Evolutionary conservation across 305 asterid species (phyloP), one percentile per base, ranked within the genome.

Genomic region (Nicotiana rustica): DNA sequence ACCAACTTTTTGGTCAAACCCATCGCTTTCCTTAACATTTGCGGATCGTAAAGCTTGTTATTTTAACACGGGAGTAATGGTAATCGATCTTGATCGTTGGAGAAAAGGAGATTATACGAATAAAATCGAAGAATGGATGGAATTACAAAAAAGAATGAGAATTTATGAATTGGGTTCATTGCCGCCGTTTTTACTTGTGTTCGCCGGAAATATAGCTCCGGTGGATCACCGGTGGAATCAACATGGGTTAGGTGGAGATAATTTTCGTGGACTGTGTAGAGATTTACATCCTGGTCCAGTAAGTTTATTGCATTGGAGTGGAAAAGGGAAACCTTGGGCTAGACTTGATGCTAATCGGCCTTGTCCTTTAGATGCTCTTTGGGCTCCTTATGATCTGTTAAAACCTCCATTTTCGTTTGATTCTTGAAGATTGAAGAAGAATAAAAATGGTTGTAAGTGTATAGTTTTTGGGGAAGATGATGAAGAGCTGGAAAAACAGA

Each of bases 281-380:
- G 91, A 95, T 86, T 87, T 95, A 82, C 99, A 95, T 81, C 98
- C 97, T 0, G 99, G 99, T 0, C 96, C 95, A 0, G 99, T 93
- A 2, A 95, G 99, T 84, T 82, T 95, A 21, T 78, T 95, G 82
- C 99, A 95, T 79, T 95, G 99, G 99, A 95, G 99, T 79, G 99
- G 99, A 17, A 95, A 95, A 84, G 98, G 99, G 59, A 95, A 95
- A 86, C 99, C 99, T 0, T 95, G 99, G 99, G 99, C 88, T 0
- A 84, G 99, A 79, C 92, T 95, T 1, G 99, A 95, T 35, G 95
- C 97, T 0, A 88, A 86, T 73, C 67, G 98, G 57, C 98, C 99
- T 1, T 95, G 99, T 73, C 97, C 99, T 0, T 84, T 95, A 80
- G 99, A 95, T 84, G 98, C 98, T 21, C 90, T 95, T 0, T 95